Evolutionary conservation across 768 basidiomycete species (phyloP), one percentile per base, ranked within the genome.

Genomic region (Flagelloscypha sp.): DNA sequence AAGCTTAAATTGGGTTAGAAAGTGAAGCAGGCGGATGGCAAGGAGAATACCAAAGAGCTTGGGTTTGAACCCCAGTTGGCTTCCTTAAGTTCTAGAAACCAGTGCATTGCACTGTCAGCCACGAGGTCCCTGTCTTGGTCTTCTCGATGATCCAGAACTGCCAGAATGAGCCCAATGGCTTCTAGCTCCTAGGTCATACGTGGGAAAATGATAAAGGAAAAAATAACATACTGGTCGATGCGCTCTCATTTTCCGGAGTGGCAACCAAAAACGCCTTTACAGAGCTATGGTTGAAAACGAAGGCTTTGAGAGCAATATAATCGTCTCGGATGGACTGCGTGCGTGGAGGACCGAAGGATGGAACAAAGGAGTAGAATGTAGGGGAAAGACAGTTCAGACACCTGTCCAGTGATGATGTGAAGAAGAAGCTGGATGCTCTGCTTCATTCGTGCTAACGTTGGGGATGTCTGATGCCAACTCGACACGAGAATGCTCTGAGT

Each of bases 401-500:
- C 57, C 48, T 23, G 56, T 24, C 6, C 55, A 49, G 11, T 34
- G 32, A 18, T 61, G 15, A 56, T 54, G 28, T 70, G 70, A 5
- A 42, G 44, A 10, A 74, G 45, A 9, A 70, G 56, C 28, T 46
- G 55, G 3, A 66, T 32, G 12, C 61, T 62, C 24, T 57, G 47
- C 38, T 63, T 64, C 22, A 68, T 28, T 17, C 56, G 52, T 12
- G 47, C 37, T 4, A 58, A 17, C 0, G 54, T 50, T 5, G 57
- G 47, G 0, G 44, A 43, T 2, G 21, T 34, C 4, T 44, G 24
- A 20, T 62, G 57, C 9, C 70, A 47, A 7, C 45, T 39, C 3
- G 59, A 53, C 9, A 63, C 42, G 3, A 79, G 57, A 22, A 62
- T 48, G 8, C 48, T 39, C 7, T 62, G 61, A 19, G 48, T 54